Base-by-base conservation (phyloP, 441 rosid species). In the Gossypium gossypioides region DNA sequence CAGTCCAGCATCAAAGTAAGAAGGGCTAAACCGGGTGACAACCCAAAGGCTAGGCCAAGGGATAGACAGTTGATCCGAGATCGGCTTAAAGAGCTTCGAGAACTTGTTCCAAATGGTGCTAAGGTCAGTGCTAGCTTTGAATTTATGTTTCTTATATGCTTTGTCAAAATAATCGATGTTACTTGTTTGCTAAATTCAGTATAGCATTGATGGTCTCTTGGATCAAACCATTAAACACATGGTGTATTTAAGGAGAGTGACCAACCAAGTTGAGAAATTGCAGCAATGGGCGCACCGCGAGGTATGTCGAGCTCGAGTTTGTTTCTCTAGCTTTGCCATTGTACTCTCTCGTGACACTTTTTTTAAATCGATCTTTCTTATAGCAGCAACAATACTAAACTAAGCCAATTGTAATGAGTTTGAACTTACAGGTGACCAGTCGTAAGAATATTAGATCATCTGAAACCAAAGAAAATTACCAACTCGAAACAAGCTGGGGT, bases 1-100 rank as follows among this genome's bases (percentile, higher is more conserved):
- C 69, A 48, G 16, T 24, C 80, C 13, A 79, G 67, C 62, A 68
- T 61, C 22, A 58, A 46, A 74, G 87, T 77, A 73, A 84, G 80
- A 69, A 86, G 78, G 80, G 81, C 76, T 24, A 80, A 76, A 76
- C 72, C 83, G 12, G 82, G 80, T 59, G 85, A 85, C 57, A 84
- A 73, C 72, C 87, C 69, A 66, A 84, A 50, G 80, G 84, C 84
- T 19, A 85, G 90, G 76, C 90, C 94, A 16, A 82, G 91, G 77
- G 94, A 86, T 64, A 84, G 94, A 69, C 94, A 89, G 60, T 65
- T 86, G 76, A 89, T 87, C 74, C 94, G 86, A 69, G 92, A 89
- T 62, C 84, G 89, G 50, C 82, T 89, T n/a, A 88, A 83, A 70
- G 92, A 85, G 76, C 84, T 89, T 19, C 78, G 95, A 27, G 85